These are phyloP conservation scores for Colletotrichum liaoningense DNA, from an alignment of 2,329 filamentous ascomycete genomes.

Conservation along the genomic window DNA sequence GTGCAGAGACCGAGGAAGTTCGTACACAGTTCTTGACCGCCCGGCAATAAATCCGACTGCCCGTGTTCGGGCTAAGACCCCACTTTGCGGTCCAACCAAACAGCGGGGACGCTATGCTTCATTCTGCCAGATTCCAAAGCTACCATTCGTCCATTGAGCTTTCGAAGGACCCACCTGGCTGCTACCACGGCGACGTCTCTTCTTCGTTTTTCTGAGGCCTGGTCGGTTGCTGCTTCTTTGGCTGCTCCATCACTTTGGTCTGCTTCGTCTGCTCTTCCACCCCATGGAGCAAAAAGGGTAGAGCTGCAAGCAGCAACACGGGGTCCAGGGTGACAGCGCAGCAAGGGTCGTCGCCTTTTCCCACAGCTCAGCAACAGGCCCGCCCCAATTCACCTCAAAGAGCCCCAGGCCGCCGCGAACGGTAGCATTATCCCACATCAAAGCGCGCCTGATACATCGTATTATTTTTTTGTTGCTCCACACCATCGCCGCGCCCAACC, in stretches of 20 bases:
- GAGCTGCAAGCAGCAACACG: conserved; percentile 18
- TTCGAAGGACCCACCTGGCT: background rate
- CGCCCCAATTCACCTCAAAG: background rate
- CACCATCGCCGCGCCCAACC: conserved; percentile 21
- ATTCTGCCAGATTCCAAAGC: background rate
- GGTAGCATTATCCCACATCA: conserved; percentile 34
- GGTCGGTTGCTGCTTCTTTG: background rate
- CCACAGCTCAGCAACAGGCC: background rate
- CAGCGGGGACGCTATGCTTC: conserved; percentile 17
- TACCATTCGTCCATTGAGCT: conserved; percentile 8
- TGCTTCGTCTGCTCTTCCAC: background rate
- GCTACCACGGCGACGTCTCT: conserved; percentile 29
- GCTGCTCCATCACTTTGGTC: background rate
- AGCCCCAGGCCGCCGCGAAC: conserved; percentile 27
- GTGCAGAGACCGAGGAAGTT: background rate
- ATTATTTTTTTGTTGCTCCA: conserved; percentile 33
- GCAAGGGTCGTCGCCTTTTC: conserved; percentile 22
- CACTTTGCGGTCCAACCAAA: conserved; percentile 14
- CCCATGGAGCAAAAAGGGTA: conserved; percentile 18
- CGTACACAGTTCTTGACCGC: conserved; percentile 12
- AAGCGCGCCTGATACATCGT: conserved; percentile 35
- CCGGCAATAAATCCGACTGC: conserved; percentile 8
- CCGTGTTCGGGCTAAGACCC: background rate
- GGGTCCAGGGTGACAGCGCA: conserved; percentile 21
- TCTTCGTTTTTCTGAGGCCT: conserved; percentile 2